Conservation (phyloP, 805 yeast genomes). For the Kluyveromyces wickerhamii region DNA sequence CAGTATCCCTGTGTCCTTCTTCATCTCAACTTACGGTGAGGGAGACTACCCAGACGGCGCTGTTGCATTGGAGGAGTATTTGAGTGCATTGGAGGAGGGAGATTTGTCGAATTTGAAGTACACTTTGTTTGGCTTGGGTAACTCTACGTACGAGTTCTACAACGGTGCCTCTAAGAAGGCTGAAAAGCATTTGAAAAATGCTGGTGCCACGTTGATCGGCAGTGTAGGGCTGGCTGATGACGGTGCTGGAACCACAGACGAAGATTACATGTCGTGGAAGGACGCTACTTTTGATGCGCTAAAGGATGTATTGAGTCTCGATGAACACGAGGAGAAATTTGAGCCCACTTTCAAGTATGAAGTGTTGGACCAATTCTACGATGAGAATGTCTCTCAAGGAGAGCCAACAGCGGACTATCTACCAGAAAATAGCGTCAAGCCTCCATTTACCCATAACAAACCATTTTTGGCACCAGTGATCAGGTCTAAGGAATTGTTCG, state of each 20-base stretch:
- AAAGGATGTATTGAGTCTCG: conserved; percentile 54
- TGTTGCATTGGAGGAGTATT: conserved; percentile 62
- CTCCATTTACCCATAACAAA: conserved; percentile 74
- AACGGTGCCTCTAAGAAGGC: conserved; percentile 72
- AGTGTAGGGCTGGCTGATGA: conserved; percentile 90
- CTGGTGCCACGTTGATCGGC: conserved; percentile 71
- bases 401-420: conserved; percentile 66
- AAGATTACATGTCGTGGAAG: conserved; percentile 91
- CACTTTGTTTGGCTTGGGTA: conserved; percentile 87
- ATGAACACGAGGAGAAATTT: conserved; percentile 73
- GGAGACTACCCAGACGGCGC: conserved; percentile 98
- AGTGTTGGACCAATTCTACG: conserved; percentile 33
- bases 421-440: conserved; percentile 30
- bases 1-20: conserved; percentile 57
- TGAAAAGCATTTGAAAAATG: conserved; percentile 41
- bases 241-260: conserved; percentile 90
- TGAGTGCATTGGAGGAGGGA: conserved; percentile 47
- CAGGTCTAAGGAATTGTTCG: conserved; percentile 62
- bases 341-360: conserved; percentile 50
- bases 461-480: conserved; percentile 73
- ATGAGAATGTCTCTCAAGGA: conserved; percentile 56
- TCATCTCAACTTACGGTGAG: conserved; percentile 94
- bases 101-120: conserved; percentile 52
- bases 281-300: conserved; percentile 62
- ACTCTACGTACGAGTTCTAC: conserved; percentile 87